Base-by-base conservation (phyloP, 2,329 filamentous ascomycete species). In the Penicillium hordei region DNA sequence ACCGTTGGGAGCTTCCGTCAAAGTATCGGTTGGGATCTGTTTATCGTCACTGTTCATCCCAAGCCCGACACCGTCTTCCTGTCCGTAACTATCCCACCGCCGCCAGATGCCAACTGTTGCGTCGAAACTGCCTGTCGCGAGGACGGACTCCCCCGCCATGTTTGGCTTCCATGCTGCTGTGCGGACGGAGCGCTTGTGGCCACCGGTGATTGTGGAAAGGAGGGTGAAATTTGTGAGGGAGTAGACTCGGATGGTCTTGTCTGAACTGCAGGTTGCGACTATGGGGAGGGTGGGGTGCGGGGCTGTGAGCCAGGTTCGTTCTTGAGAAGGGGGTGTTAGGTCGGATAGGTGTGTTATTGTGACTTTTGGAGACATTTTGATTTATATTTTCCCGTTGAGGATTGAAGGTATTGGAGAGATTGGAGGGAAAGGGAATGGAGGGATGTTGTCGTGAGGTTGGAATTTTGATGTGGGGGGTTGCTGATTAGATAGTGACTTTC, bases 111-210 rank as follows among this genome's bases (percentile, higher is more conserved):
- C 94, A 2, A 93, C 93, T 1, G 90, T 95, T 17, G 91, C 89
- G 75, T 99, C 94, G 72, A 99, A 99, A 72, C 89, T 94, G 4
- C 91, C 94, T 0, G 93, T 96, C 5, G 93, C 93, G 17, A 97
- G 83, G 44, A 93, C 91, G 55, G 90, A 87, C 71, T 87, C 85
- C 21, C 81, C 82, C 15, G 82, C 78, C 43, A 85, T 76, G 59
- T 83, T 82, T 0, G 93, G 92, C 76, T 96, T 96, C 94, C 94
- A 99, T 38, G 91, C 88, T 21, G 88, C 86, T 49, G 86, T 86
- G 55, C 94, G 86, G n/a, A 99, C 87, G 67, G 89, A 94, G 56
- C 94, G 89, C 66, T 91, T 90, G 78, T 99, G 94, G 8, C 93
- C 94, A 59, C 92, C 93, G 8, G 88, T 87, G 54, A 97, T 87